Percentiles rank a stretch among this genome's conserved stretches.
Conservation (phyloP, 305 asterid genomes). For the Plantago coronopus region DNA sequence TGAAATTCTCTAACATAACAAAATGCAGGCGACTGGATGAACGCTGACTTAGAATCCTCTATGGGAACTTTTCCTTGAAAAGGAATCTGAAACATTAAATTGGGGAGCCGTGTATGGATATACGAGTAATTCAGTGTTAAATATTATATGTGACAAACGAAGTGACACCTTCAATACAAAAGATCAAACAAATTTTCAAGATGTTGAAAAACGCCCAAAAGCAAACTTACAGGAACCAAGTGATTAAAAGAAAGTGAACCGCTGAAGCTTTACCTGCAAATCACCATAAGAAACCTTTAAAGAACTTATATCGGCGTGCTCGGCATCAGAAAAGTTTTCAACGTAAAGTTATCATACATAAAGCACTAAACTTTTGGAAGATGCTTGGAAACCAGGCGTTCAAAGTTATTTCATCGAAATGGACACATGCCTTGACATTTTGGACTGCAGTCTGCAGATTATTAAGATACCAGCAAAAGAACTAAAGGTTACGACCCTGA, state of each 20-base stretch:
- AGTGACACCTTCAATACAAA: background rate
- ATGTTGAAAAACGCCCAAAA: background rate
- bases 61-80: background rate
- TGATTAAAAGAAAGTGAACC: background rate
- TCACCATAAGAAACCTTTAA: background rate
- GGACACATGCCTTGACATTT: conserved; percentile 4
- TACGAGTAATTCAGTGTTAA: background rate
- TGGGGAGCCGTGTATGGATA: background rate
- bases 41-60: no score
- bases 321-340: conserved; percentile 2
- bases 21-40: no score
- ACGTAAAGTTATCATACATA: background rate
- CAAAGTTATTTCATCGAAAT: background rate
- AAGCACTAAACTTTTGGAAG: background rate
- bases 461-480: background rate
- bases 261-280: background rate
- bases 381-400: background rate
- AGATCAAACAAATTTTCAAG: background rate
- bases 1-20: no score
- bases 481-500: background rate
- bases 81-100: background rate
- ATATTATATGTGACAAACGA: background rate
- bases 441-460: background rate
- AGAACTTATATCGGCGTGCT: background rate
- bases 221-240: background rate